A percentile compares a stretch with the other conserved stretches of the same genome.
These are phyloP conservation scores for Tephrocybe rancida DNA, from an alignment of 768 basidiomycete species.

Conservation along the genomic window DNA sequence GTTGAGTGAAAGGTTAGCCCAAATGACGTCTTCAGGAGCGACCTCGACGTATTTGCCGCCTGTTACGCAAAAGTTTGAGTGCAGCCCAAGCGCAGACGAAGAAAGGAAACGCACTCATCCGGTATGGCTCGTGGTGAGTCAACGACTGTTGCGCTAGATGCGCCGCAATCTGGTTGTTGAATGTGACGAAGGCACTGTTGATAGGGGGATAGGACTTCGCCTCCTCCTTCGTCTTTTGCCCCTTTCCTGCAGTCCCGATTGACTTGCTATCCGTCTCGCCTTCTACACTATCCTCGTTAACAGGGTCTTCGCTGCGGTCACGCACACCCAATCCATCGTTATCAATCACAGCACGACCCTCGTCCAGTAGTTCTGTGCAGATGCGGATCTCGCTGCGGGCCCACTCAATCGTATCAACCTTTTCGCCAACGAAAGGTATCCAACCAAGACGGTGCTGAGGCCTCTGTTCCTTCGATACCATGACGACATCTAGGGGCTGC, in stretches of 20 bases:
- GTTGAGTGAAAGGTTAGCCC: constrained; percentile 88
- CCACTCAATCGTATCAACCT: constrained; percentile 96
- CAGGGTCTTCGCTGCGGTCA: constrained; percentile 12
- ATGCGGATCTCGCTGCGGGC: constrained; percentile 70
- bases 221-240: constrained; percentile 10
- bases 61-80: constrained; percentile 14
- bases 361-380: constrained; percentile 54
- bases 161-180: constrained; percentile 91
- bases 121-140: constrained; percentile 79
- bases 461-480: constrained; percentile 70
- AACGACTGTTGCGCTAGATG: constrained; percentile 82
- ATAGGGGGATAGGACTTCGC: constrained; percentile 52
- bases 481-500: constrained; percentile 19
- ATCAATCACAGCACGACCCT: constrained; percentile 42
- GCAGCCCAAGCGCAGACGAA: neutral
- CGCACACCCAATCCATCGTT: constrained; percentile 28
- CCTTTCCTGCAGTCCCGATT: too few species aligned
- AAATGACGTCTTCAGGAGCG: constrained; percentile 87
- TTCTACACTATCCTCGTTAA: constrained; percentile 12
- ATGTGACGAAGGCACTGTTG: constrained; percentile 85
- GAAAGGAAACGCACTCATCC: constrained; percentile 55
- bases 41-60: constrained; percentile 76
- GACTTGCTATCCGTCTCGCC: constrained; percentile 7
- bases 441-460: constrained; percentile 78
- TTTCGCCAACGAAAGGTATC: constrained; percentile 69